Base-by-base conservation (phyloP, 2,329 filamentous ascomycete genomes). In the Aspergillus sclerotialis region DNA sequence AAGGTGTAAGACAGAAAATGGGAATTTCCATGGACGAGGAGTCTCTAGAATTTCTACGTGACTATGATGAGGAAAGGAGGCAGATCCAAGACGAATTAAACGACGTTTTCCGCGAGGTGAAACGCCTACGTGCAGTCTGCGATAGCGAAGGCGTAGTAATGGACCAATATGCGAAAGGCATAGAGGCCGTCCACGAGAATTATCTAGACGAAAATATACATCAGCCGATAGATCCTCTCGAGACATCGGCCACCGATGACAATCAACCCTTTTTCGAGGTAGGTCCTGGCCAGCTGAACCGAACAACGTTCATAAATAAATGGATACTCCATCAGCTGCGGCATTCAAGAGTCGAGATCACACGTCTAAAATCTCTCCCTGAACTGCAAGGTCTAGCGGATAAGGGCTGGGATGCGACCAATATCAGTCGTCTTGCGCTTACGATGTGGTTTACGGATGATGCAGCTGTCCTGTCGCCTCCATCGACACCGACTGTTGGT, bases 321-420 rank as follows among this genome's bases (percentile, higher is more conserved):
- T 58, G 55, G 55, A 45, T 56, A 21, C 49, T 57, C 0, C 52
- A 60, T 24, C 48, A 50, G 16, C 42, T 60, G 3, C 48, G 53
- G 7, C 53, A 49, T 18, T 60, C 54, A 2, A 45, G 45, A 2
- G 30, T 55, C 14, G 47, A 53, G 23, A 49, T 54, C 14, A 24
- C 43, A 30, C 46, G 43, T 2, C 37, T 55, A 9, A 52, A 51
- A 12, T 43, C 44, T n/a, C 38, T 40, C 4, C 46, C 44, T 3
- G 42, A 42, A 14, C 36, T 51, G 10, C 32, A 41, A n/a, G 19
- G 33, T 11, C 21, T 53, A 21, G 30, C 38, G 9, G 27, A 42
- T 1, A 11, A 45, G 8, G 49, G 48, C 11, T 48, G 34, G 38
- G 36, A 49, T 30, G 38, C 43, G 11, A 10, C 35, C 16, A 34